A percentile compares a stretch with the other conserved stretches of the same genome.
Conservation (phyloP, 345 rosid genomes). For the Aegle marmelos region DNA sequence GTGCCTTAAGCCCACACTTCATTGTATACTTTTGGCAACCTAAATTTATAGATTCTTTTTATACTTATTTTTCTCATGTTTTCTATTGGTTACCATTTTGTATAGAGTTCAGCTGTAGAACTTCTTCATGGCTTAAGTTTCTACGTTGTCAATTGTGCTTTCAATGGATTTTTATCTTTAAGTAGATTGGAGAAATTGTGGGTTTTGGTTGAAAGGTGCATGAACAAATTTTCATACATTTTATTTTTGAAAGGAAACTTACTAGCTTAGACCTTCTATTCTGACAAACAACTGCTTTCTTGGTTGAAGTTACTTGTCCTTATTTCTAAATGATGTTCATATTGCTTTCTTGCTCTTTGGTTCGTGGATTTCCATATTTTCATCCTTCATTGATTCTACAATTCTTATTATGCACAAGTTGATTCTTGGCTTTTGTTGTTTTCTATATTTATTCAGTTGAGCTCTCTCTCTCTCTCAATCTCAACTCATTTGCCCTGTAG, state of each 20-base stretch:
- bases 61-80: neutral
- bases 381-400: neutral
- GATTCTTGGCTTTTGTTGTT: neutral
- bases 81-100: neutral
- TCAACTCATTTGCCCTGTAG: neutral
- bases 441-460: neutral
- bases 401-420: neutral
- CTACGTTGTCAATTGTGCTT: neutral
- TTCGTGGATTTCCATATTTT: neutral
- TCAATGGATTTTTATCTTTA: neutral
- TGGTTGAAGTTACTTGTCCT: neutral
- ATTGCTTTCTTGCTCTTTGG: neutral
- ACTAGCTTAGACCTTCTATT: neutral
- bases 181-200: neutral
- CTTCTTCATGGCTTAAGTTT: neutral
- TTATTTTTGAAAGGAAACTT: neutral
- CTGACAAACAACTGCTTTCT: neutral
- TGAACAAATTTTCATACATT: neutral
- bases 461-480: neutral
- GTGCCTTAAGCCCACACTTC: slow-evolving; percentile 9
- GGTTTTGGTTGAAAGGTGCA: neutral
- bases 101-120: neutral
- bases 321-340: neutral
- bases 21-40: slow-evolving; percentile 26
- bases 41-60: slow-evolving; percentile 16